Base-by-base conservation (phyloP, 331 rosid species). In the Spiraea crenata region DNA sequence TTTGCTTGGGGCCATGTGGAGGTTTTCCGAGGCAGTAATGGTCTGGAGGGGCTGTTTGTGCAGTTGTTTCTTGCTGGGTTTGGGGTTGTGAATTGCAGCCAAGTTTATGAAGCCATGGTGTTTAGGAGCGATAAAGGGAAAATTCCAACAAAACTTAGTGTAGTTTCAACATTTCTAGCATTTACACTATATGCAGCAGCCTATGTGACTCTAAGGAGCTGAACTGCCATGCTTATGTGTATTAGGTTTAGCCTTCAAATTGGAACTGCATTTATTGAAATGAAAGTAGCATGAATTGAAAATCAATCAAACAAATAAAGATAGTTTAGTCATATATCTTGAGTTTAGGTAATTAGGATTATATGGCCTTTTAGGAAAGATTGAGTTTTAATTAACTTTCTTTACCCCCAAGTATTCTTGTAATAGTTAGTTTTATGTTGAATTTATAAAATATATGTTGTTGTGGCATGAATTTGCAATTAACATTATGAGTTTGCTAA, bases 51-150 rank as follows among this genome's bases (percentile, higher is more conserved):
- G 3, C 2, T 77, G 15, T 54, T 77, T 44, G 37, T 77, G 63
- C 85, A 77, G n/a, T 20, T 77, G 57, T 47, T 73, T 54, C 63
- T 81, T 6, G 63, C 74, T n/a, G 69, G 74, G 4, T 77, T 81
- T 59, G 77, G 25, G 6, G 38, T 59, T 3, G 8, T 73, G 50
- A 81, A 77, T 50, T 69, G 74, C 4, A 13, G 17, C 13, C 85
- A 77, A 1, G 25, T 81, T 38, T 77, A 81, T 65, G 76, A 69
- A 37, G 82, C 82, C 44, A 73, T 81, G 42, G 11, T 45, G 56
- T 15, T 2, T 4, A 76, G 76, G 60, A 20, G 13, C 11, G 57
- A 69, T n/a, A 63, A 58, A 63, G 82, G 82, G 20, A 79, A 57
- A 42, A 56, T 77, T 71, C 74, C 77, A 3, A 19, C 40, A 39